phyloP scores from a whole-genome alignment of 2,329 filamentous ascomycete genomes.

The Parastagonospora nodorum region DNA sequence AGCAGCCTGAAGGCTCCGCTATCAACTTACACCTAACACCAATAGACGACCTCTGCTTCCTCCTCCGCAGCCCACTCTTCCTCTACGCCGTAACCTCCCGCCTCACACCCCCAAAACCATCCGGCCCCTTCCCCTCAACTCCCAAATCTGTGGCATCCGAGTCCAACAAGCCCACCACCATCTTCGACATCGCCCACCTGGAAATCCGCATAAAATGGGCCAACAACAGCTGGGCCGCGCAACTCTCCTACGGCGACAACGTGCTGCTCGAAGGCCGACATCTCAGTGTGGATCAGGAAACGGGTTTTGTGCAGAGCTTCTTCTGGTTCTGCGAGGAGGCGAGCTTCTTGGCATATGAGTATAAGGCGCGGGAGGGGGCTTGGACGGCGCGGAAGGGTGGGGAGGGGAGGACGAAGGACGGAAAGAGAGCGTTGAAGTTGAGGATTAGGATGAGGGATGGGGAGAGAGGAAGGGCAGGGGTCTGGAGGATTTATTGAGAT shows the following conservation, averaged over 20 bases:
- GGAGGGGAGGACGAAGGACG: not conserved
- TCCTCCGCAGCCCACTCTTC: conserved; percentile 12
- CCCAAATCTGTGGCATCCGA: not conserved
- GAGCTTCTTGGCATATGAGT: conserved; percentile 9
- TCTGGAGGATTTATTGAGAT: not conserved
- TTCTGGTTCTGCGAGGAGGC: conserved; percentile 17
- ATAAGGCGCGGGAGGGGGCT: conserved; percentile 7
- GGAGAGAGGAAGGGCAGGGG: not conserved
- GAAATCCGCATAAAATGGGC: conserved; percentile 8
- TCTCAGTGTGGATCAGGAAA: not conserved
- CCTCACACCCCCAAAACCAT: not conserved
- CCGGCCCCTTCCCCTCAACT: not conserved
- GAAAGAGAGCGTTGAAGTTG: conserved; percentile 10
- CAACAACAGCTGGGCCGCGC: conserved; percentile 7
- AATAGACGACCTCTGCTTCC: conserved; percentile 11
- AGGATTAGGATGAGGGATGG: conserved; percentile 4
- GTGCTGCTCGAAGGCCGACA: conserved; percentile 14
- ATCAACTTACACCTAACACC: not conserved
- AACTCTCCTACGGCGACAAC: conserved; percentile 2
- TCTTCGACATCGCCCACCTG: not conserved
- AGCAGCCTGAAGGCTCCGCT: not conserved
- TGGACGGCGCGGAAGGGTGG: not conserved
- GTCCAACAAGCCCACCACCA: not conserved
- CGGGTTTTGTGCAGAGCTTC: conserved; percentile 8
- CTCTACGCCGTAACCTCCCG: conserved; percentile 10